Evolutionary conservation across 192 early-diverging fungal species (phyloP), one percentile per base, ranked within the genome.

Genomic region (Coemansia sp.): DNA sequence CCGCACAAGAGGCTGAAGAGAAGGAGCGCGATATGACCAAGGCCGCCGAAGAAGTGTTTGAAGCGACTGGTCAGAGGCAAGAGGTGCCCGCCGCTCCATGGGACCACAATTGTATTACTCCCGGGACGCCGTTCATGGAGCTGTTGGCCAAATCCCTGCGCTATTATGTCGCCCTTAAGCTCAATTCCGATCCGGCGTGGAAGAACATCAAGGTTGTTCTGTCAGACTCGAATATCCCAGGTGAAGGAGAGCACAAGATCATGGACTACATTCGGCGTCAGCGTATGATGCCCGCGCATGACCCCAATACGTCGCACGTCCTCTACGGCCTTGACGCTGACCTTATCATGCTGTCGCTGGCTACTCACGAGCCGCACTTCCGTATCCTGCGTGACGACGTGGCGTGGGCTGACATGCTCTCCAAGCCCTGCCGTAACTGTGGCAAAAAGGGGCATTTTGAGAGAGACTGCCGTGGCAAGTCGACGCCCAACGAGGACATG

Each of bases 211-310:
- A 95, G 64, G 92, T 98, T 13, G 87, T 99, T 62, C 74, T 99
- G 9, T 95, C 93, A 0, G 97, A 98, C 56, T 94, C 95, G 63
- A 94, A 91, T 31, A 95, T 98, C 0, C 95, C 97, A 5, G 97
- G 97, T 59, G 97, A 99, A 84, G 97, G 97, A 44, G 97, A 99
- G 79, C 97, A 99, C 81, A 99, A 98, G 85, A 95, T 99, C 73
- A 99, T 98, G 97, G 93, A 97, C 67, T 99, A 90, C 70, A 90
- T 99, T 60, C 89, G 97, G 13, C 79, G 86, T 6, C 91, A 92
- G 59, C 89, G 94, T 54, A 84, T 89, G 36, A 88, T 86, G 63
- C 89, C 91, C 2, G 87, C 88, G 31, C 93, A 97, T 46, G 85
- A 94, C 62, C 91, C 94, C n/a, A 98, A 98, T 72, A 94, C 93